phyloP scores from a whole-genome alignment of 768 basidiomycete genomes.

The Naganishia vaughanmartiniae region DNA sequence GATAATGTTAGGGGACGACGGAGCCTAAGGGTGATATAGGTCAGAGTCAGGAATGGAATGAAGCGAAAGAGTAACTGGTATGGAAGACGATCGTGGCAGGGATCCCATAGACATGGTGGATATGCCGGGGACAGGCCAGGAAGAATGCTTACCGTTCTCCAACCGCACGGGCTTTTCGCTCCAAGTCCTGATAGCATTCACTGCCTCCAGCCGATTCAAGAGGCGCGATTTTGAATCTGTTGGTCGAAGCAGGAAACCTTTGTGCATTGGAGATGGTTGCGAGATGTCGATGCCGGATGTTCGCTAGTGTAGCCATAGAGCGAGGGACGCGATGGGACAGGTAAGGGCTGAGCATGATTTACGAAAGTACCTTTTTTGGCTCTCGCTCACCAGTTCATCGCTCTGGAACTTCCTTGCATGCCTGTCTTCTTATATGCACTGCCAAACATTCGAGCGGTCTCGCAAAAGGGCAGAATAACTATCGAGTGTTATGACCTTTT shows the following conservation, averaged over 20 bases:
- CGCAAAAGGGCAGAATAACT: no score
- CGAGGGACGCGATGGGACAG: background rate
- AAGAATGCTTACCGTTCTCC: background rate
- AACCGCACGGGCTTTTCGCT: background rate
- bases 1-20: constrained; percentile 66
- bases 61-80: background rate
- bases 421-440: background rate
- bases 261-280: background rate
- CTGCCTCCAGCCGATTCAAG: background rate
- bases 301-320: background rate
- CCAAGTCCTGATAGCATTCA: background rate
- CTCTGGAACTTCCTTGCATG: background rate
- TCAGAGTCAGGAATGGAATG: background rate
- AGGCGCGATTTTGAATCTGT: background rate
- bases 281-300: background rate
- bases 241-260: background rate
- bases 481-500: no score
- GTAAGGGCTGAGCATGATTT: background rate
- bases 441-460: no score
- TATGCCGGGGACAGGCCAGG: background rate
- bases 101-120: no score
- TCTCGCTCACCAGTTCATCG: background rate
- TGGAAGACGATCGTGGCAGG: background rate
- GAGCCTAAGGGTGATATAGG: background rate
- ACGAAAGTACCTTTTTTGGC: background rate